Evolutionary conservation across 768 basidiomycete genomes (phyloP).

Genomic region (Auriculariales sp.): DNA sequence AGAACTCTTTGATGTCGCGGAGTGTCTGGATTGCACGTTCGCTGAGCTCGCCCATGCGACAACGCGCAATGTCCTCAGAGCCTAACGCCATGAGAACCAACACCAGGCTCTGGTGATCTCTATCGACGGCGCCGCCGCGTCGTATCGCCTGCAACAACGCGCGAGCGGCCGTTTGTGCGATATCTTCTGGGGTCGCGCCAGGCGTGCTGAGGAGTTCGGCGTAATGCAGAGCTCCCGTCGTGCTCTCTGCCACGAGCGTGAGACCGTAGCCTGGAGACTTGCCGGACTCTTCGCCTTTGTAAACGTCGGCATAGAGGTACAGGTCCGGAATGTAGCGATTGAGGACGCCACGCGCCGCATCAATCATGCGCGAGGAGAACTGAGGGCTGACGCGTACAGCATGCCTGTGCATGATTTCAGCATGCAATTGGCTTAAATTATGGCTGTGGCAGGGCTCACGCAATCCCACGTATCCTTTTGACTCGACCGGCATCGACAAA

Average conservation of each 20-base stretch:
- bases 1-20: conserved; percentile 65
- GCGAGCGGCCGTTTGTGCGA: conserved; percentile 70
- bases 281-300: conserved; percentile 93
- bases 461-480: conserved; percentile 87
- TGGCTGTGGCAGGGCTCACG: too few relatives aligned
- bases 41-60: conserved; percentile 74
- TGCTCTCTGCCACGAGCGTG: conserved; percentile 81
- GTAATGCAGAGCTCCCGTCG: conserved; percentile 77
- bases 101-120: conserved; percentile 78
- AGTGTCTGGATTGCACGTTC: conserved; percentile 81
- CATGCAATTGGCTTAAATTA: too few relatives aligned
- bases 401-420: too few relatives aligned
- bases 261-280: conserved; percentile 98
- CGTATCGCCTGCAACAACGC: conserved; percentile 66
- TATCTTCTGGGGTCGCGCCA: conserved; percentile 81
- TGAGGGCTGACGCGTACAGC: conserved; percentile 94
- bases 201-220: conserved; percentile 76
- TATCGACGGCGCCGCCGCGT: conserved; percentile 80
- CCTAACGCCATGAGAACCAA: conserved; percentile 90
- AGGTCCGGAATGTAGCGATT: conserved; percentile 97
- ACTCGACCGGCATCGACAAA: conserved; percentile 87
- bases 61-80: conserved; percentile 89
- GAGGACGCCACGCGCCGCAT: conserved; percentile 78
- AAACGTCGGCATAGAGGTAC: conserved; percentile 95
- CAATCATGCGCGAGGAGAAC: conserved; percentile 96